A percentile compares a stretch with the other conserved stretches of the same genome.
These are phyloP conservation scores for Spathaspora hagerdaliae DNA, from an alignment of 805 yeast species.

Conservation along the genomic window DNA sequence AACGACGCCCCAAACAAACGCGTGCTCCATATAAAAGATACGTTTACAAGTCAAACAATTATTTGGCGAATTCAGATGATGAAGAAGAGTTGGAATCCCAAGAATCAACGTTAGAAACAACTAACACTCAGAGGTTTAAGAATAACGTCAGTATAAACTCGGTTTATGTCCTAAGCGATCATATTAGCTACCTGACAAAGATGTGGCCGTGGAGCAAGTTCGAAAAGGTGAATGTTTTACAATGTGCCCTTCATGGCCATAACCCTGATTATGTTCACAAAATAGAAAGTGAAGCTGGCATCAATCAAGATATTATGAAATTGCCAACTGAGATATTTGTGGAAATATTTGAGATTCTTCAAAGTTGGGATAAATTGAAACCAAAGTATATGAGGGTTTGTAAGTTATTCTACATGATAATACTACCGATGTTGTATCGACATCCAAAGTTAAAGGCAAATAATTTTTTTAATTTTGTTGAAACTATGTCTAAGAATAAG, in stretches of 20 bases:
- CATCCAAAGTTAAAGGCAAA: conserved; percentile 59
- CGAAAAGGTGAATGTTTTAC: conserved; percentile 47
- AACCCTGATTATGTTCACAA: conserved; percentile 18
- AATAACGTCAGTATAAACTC: conserved; percentile 23
- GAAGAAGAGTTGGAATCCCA: conserved; percentile 9
- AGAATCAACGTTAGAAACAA: conserved; percentile 2
- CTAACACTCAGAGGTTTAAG: conserved; percentile 6
- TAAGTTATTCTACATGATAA: conserved; percentile 54
- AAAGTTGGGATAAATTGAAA: conserved; percentile 26
- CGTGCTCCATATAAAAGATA: conserved; percentile 78
- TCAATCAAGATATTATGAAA: conserved; percentile 23
- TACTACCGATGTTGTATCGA: conserved; percentile 62
- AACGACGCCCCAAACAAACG: conserved; percentile 78
- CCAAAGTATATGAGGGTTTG: conserved; percentile 57
- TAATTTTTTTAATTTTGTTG: conserved; percentile 73
- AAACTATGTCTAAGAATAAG: conserved; percentile 50
- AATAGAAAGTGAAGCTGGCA: conserved; percentile 5
- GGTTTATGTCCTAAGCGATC: conserved; percentile 29
- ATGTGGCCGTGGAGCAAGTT: conserved; percentile 50
- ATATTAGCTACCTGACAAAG: conserved; percentile 15
- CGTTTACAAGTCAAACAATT: conserved; percentile 46
- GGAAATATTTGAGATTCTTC: conserved; percentile 27
- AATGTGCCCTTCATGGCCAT: conserved; percentile 25
- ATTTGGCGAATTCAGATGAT: conserved; percentile 21
- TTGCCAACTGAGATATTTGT: conserved; percentile 35